A percentile compares a stretch with the other conserved stretches of the same genome.
phyloP scores from a whole-genome alignment of 2,329 filamentous ascomycete species.

The Pseudogymnoascus sp. region DNA sequence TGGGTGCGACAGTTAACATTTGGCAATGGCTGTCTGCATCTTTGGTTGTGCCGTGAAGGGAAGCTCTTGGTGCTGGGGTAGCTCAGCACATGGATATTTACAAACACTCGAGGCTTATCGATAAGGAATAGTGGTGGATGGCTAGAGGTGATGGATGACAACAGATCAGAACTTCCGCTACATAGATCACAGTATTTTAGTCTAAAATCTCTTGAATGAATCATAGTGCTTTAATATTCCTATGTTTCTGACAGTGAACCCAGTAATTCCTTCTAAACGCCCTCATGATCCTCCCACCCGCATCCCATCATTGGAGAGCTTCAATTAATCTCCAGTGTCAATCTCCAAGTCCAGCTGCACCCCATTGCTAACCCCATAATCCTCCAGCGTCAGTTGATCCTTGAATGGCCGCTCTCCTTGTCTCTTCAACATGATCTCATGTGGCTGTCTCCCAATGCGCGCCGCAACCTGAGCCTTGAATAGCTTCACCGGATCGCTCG shows the following conservation, averaged over 20 bases:
- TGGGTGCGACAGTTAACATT: conserved; percentile 56
- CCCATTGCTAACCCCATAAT: conserved; percentile 91
- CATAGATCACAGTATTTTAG: background rate
- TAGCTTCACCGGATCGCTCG: conserved; percentile 72
- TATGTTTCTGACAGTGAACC: background rate
- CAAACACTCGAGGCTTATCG: conserved; percentile 2
- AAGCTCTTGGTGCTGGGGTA: conserved; percentile 7
- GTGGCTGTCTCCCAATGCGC: conserved; percentile 77
- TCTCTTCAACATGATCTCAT: conserved; percentile 85
- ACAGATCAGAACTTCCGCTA: background rate
- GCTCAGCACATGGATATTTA: background rate
- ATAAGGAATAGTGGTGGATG: conserved; percentile 9
- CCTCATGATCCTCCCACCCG: background rate
- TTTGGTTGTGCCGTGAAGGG: conserved; percentile 4
- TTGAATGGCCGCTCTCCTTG: conserved; percentile 93
- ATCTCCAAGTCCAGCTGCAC: conserved; percentile 42
- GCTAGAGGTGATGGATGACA: background rate
- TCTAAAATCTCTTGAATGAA: background rate
- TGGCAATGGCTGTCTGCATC: conserved; percentile 12
- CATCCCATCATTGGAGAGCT: background rate
- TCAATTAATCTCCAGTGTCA: conserved; percentile 28
- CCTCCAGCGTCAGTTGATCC: conserved; percentile 76
- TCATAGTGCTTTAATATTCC: background rate
- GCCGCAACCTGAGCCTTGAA: conserved; percentile 91
- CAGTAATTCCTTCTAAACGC: background rate